phyloP scores from a whole-genome alignment of 768 basidiomycete genomes.

The Phaeolepiota aurea region DNA sequence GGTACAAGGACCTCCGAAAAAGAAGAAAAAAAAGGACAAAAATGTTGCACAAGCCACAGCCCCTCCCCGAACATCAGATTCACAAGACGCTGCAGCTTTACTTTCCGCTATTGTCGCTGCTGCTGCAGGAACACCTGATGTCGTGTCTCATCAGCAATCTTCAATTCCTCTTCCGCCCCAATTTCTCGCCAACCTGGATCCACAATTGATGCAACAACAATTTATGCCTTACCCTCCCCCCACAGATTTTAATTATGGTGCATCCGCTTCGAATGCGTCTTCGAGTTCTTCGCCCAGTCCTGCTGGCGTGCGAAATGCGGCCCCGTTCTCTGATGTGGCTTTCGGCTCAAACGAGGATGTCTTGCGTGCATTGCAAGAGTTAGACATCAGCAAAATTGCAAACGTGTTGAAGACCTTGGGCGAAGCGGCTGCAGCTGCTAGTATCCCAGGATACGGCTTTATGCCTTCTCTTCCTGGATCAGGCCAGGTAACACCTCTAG shows the following conservation, averaged over 20 bases:
- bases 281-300: constrained; percentile 10
- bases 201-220: constrained; percentile 15
- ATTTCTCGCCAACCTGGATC: constrained; percentile 18
- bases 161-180: constrained; percentile 18
- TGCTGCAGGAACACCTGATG: constrained; percentile 40
- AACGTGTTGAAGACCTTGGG: constrained; percentile 57
- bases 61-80: constrained; percentile 23
- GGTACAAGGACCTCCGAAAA: constrained; percentile 8
- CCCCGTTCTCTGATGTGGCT: constrained; percentile 27
- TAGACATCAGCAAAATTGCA: constrained; percentile 67
- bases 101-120: constrained; percentile 61
- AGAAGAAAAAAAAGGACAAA: constrained; percentile 25
- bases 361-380: constrained; percentile 60
- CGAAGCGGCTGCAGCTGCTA: constrained; percentile 43
- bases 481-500: constrained; percentile 19
- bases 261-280: constrained; percentile 10
- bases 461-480: constrained; percentile 14
- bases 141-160: constrained; percentile 9
- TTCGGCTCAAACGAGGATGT: constrained; percentile 65
- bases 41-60: constrained; percentile 14
- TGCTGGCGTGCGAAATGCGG: constrained; percentile 14
- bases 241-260: constrained; percentile 15
- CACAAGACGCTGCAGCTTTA: constrained; percentile 46
- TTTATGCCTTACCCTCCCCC: constrained; percentile 21
- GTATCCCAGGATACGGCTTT: constrained; percentile 19